A percentile compares a stretch with the other conserved stretches of the same genome.
These are phyloP conservation scores for Ceratonia siliqua DNA, from an alignment of 306 rosid genomes.

Conservation along the genomic window DNA sequence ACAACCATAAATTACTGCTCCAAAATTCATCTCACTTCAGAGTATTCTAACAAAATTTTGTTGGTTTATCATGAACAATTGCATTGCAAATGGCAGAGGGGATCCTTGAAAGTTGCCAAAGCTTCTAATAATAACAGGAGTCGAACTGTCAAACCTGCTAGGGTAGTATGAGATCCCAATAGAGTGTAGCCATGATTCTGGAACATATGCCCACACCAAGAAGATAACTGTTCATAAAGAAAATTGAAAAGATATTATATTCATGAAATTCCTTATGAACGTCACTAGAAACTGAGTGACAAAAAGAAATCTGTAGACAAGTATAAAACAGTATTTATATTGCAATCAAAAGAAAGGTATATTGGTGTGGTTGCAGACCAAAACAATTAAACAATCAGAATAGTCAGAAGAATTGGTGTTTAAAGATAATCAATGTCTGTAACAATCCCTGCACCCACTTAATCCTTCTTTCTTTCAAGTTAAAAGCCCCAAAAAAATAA, in stretches of 20 bases:
- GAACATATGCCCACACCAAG: conserved; percentile 94
- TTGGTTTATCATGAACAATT: not conserved
- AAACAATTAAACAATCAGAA: not conserved
- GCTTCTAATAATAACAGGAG: conserved; percentile 14
- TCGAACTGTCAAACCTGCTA: conserved; percentile 63
- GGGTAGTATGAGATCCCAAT: conserved; percentile 84
- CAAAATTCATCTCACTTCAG: not conserved
- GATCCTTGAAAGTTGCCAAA: conserved; percentile 9
- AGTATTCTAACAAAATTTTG: not conserved
- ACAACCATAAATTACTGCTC: not conserved
- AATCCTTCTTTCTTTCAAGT: not conserved
- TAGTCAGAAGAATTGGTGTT: not conserved
- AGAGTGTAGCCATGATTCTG: conserved; percentile 83
- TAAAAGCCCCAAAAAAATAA: not conserved
- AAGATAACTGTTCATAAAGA: conserved; percentile 59
- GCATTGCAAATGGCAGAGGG: not conserved
- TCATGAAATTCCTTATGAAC: not conserved
- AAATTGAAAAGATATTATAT: not conserved
- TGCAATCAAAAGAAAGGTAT: conserved; percentile 11
- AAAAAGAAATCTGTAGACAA: not conserved
- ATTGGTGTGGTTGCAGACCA: not conserved
- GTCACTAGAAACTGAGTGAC: not conserved
- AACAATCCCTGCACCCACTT: not conserved
- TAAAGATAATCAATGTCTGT: not conserved
- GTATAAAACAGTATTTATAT: not conserved